A percentile compares a stretch with the other conserved stretches of the same genome.
These are phyloP conservation scores for Crassisporium funariophilum DNA, from an alignment of 768 basidiomycete species.

Conservation along the genomic window DNA sequence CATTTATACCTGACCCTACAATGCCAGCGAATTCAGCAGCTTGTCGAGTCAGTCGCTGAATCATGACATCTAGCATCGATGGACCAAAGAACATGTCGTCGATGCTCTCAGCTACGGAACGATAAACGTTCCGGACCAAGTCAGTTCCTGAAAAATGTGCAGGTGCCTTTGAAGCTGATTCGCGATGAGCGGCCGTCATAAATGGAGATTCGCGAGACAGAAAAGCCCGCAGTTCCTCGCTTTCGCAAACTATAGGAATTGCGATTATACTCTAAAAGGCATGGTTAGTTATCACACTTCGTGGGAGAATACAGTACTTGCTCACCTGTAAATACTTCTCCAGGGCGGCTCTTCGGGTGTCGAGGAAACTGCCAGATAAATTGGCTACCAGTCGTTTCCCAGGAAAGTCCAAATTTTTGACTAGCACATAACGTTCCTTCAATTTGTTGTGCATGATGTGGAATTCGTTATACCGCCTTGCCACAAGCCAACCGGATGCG, in stretches of 20 bases:
- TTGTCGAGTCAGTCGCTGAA: conserved; percentile 86
- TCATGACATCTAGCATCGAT: conserved; percentile 94
- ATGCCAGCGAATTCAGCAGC: conserved; percentile 89
- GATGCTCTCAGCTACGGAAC: conserved; percentile 90
- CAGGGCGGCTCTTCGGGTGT: conserved; percentile 72
- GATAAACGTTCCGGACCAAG: conserved; percentile 85
- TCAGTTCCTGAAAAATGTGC: conserved; percentile 66
- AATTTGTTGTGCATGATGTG: conserved; percentile 85
- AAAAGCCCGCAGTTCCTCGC: conserved; percentile 80
- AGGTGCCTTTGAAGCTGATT: conserved; percentile 40
- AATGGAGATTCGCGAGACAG: conserved; percentile 88
- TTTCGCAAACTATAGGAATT: conserved; percentile 77
- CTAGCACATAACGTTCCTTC: conserved; percentile 69
- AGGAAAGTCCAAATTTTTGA: conserved; percentile 83
- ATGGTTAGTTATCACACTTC: too few relatives aligned
- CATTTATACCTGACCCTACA: conserved; percentile 73
- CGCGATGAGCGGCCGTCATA: conserved; percentile 53
- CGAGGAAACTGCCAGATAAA: conserved; percentile 87
- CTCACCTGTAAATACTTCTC: conserved; percentile 91
- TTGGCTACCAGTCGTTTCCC: conserved; percentile 89
- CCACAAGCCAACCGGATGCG: conserved; percentile 90
- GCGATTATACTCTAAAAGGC: conserved; percentile 64
- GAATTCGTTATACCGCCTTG: conserved; percentile 95
- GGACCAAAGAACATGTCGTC: conserved; percentile 98
- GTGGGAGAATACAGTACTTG: too few relatives aligned